Evolutionary conservation across 192 early-diverging fungal species (phyloP).

Genomic region (Neocallimastix lanati): DNA sequence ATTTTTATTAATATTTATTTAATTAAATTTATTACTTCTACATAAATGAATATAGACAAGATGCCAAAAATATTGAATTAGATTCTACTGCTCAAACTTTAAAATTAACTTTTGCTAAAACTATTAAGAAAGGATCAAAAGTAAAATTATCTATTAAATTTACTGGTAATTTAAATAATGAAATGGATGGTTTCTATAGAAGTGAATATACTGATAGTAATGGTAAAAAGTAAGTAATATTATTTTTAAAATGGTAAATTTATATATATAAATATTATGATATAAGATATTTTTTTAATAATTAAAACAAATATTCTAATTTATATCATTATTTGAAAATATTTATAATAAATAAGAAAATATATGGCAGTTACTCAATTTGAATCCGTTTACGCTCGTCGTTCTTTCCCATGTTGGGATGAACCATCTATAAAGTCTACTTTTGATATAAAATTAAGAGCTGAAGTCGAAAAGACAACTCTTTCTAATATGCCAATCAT

Average conservation of each 20-base stretch:
- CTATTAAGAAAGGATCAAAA: conserved; percentile 17
- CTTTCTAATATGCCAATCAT: conserved; percentile 83
- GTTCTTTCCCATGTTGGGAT: conserved; percentile 91
- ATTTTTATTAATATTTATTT: too few species aligned
- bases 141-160: conserved; percentile 23
- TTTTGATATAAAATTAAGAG: conserved; percentile 74
- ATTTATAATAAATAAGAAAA: background rate
- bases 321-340: too few species aligned
- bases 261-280: too few species aligned
- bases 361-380: conserved; percentile 89
- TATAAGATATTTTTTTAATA: too few species aligned
- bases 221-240: conserved; percentile 13
- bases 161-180: conserved; percentile 52
- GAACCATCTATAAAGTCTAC: conserved; percentile 91
- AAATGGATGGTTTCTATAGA: conserved; percentile 91
- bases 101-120: conserved; percentile 22
- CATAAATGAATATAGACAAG: too few species aligned
- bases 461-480: conserved; percentile 53
- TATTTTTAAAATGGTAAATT: too few species aligned
- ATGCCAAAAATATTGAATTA: conserved; percentile 16
- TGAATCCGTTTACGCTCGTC: conserved; percentile 77
- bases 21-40: too few species aligned
- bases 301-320: too few species aligned
- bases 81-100: conserved; percentile 19
- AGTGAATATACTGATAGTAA: conserved; percentile 42